Base-by-base conservation (phyloP, 805 yeast species). In the Pichia sporocuriosa region DNA sequence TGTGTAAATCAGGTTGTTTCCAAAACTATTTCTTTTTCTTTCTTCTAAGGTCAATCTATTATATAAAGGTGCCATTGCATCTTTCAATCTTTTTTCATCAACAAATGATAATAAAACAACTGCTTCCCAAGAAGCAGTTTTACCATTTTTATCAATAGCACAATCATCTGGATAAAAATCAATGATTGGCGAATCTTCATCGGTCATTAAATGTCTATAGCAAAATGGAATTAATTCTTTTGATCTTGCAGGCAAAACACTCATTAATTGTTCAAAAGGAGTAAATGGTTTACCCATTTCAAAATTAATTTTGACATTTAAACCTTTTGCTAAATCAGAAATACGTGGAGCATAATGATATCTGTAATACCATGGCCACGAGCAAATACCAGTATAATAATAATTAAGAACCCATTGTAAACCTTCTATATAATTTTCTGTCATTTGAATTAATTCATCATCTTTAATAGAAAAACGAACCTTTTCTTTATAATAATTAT, bases 101-200 rank as follows among this genome's bases (percentile, higher is more conserved):
- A 93, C 97, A 69, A 93, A 93, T 5, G 94, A 81, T 44, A 93
- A 73, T 54, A 86, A 73, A 6, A 93, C 96, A 42, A 93, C 96
- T 10, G 97, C 97, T 66, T 93, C 97, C 98, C 98, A 93, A 37
- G 87, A 82, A 2, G 93, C 95, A 42, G 88, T 85, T 60, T 93
- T 93, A 33, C 97, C 98, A 58, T 93, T 93, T 75, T 79, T 72
- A 65, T 93, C 98, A 27, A 85, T 71, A 39, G 80, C 85, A 43
- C 90, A 95, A 45, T 85, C 86, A 44, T 73, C 72, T 3, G 98
- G 98, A 58, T 93, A 93, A 55, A 87, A 88, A 54, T 88, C 97
- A 42, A 73, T 72, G 50, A 93, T 87, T 22, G 96, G 95, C 7
- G 97, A 89, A 34, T 71, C 70, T 34, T 78, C 79, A 44, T 89